Conservation (phyloP, 2,329 filamentous ascomycete species). For the Aspergillus hortae region DNA sequence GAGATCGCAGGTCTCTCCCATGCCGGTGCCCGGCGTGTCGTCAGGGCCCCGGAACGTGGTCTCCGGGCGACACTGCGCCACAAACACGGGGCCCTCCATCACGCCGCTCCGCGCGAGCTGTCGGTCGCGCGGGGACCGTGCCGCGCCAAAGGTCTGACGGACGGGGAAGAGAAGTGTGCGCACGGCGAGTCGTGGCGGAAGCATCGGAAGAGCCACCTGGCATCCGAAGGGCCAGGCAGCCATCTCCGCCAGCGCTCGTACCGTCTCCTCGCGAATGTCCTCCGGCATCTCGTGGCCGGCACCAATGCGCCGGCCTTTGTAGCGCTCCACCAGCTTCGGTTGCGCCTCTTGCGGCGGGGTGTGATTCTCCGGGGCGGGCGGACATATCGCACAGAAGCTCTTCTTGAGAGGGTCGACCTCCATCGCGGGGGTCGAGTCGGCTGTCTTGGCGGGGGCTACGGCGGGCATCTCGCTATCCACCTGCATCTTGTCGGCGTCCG, state of each 20-base stretch:
- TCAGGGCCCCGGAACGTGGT: constrained; percentile 47
- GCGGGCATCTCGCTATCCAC: constrained; percentile 12
- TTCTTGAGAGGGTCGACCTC: constrained; percentile 17
- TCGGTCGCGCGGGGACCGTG: constrained; percentile 52
- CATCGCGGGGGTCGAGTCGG: constrained; percentile 18
- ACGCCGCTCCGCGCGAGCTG: constrained; percentile 51
- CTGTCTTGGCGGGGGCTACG: constrained; percentile 11
- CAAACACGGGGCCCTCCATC: constrained; percentile 57
- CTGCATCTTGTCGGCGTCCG: constrained; percentile 20
- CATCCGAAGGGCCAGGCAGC: constrained; percentile 57
- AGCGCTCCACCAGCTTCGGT: constrained; percentile 32
- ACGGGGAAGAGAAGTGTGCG: constrained; percentile 54
- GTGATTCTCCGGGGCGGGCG: background rate
- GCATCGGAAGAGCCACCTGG: constrained; percentile 46
- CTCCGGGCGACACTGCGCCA: constrained; percentile 54
- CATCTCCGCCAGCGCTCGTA: constrained; percentile 56
- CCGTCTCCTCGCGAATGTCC: constrained; percentile 53
- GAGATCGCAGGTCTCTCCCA: constrained; percentile 48
- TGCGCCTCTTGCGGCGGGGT: background rate
- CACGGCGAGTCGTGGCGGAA: constrained; percentile 47
- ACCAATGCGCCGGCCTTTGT: constrained; percentile 58
- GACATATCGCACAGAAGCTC: background rate
- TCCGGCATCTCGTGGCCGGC: constrained; percentile 59
- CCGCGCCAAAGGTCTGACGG: constrained; percentile 53
- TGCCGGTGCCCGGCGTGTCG: constrained; percentile 27